Evolutionary conservation across 495 filamentous ascomycete genomes (phyloP).

Genomic region (Hyphodiscus hymeniophilus): DNA sequence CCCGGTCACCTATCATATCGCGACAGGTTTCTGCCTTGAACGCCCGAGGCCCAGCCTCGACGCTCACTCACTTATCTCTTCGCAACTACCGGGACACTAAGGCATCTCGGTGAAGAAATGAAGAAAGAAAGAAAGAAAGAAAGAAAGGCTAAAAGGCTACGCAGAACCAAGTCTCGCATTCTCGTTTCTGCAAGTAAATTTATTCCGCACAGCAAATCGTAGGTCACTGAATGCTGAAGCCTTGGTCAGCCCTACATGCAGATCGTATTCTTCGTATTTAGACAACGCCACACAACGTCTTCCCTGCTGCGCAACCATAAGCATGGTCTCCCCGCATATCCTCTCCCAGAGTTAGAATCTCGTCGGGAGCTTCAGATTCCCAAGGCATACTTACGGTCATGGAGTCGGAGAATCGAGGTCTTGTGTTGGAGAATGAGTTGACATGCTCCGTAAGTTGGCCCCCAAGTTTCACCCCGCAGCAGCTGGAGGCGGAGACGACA

Average conservation of each 20-base stretch:
- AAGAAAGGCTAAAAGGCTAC: no score
- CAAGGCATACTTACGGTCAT: constrained; percentile 1
- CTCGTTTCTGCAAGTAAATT: no score
- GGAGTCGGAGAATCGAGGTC: constrained; percentile 22
- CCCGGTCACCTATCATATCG: no score
- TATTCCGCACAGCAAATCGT: not conserved
- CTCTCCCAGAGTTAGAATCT: not conserved
- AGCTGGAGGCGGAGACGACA: not conserved
- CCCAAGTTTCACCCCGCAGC: not conserved
- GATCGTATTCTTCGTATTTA: not conserved
- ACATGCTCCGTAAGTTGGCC: constrained; percentile 71
- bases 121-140: no score
- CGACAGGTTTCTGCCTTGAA: no score
- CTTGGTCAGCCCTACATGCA: constrained; percentile 14
- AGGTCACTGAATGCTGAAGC: constrained; percentile 11
- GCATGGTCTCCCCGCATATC: not conserved
- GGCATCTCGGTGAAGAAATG: no score
- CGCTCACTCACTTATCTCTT: no score
- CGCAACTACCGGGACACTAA: no score
- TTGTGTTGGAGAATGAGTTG: constrained; percentile 81
- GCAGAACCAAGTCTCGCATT: no score
- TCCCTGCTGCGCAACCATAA: not conserved
- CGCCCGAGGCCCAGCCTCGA: no score
- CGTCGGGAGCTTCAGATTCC: not conserved
- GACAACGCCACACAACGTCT: not conserved